Evolutionary conservation across 2,329 filamentous ascomycete species (phyloP), one percentile per base, ranked within the genome.

Genomic region (Fulvia fulva): DNA sequence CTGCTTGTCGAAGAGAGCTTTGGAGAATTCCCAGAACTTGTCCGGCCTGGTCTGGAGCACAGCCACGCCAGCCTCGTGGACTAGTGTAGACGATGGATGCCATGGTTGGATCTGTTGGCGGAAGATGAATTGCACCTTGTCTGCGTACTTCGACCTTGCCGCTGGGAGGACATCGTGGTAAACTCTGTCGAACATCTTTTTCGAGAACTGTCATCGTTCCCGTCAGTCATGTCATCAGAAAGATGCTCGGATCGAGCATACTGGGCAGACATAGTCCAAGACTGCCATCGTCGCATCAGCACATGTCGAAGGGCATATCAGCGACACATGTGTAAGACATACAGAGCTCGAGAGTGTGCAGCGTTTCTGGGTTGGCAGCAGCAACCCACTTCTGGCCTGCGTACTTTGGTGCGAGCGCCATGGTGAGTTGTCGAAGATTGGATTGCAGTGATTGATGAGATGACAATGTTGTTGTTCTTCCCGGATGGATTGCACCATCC

Each of bases 181-280:
- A 67, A 97, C 76, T 1, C 89, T 93, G 63, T 86, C 83, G 83
- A 94, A 97, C 68, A 91, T 76, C 69, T 88, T 88, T 59, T 82
- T 83, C 34, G 81, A 85, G 78, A 84, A 88, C 75, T 79, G 62
- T 41, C 16, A 28, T 25, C 25, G 12, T 26, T n/a, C 5, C 12
- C 22, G 14, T 53, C 51, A 53, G 51, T 12, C 8, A 3, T 44
- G 16, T 9, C 2, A 5, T 7, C 19, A 16, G 14, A 8, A 19
- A 3, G 16, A 2, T 2, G 1, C n/a, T 21, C n/a, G 23, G n/a
- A 16, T 47, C 28, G 34, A 19, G 51, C 72, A 57, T 67, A 81
- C 77, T 43, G 91, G 91, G 74, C 92, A 97, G 70, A 91, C 89
- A 78, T 96, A 97, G 80, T 97, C 92, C 66, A 96, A 86, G 75